A percentile compares a stretch with the other conserved stretches of the same genome.
Conservation (phyloP, 495 filamentous ascomycete genomes). For the Penicillium cataractarum region DNA sequence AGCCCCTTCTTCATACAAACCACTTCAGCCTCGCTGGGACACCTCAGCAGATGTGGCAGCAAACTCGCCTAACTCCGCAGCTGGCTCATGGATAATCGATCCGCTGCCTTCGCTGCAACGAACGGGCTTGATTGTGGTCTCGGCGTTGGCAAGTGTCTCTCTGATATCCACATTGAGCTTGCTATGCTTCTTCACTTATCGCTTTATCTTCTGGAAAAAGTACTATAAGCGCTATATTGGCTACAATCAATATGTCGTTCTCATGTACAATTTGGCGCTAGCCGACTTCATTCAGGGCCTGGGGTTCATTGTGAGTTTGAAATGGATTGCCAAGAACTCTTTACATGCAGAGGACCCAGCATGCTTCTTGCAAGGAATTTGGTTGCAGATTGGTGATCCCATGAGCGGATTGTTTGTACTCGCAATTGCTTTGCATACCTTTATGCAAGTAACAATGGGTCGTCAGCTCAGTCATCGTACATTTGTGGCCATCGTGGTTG, state of each 20-base stretch:
- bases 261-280: slow-evolving; percentile 71
- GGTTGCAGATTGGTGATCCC: slow-evolving; percentile 66
- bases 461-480: slow-evolving; percentile 52
- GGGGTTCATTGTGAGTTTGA: slow-evolving; percentile 62
- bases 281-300: slow-evolving; percentile 68
- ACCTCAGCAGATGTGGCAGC: slow-evolving; percentile 12
- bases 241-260: slow-evolving; percentile 68
- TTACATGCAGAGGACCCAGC: slow-evolving; percentile 54
- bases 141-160: slow-evolving; percentile 55
- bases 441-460: slow-evolving; percentile 56
- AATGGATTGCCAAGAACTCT: slow-evolving; percentile 54
- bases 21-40: slow-evolving; percentile 14
- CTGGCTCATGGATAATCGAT: slow-evolving; percentile 27
- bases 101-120: slow-evolving; percentile 49
- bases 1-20: neutral
- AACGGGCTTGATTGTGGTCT: slow-evolving; percentile 52
- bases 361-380: slow-evolving; percentile 69
- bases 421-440: slow-evolving; percentile 65
- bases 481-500: slow-evolving; percentile 49
- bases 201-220: slow-evolving; percentile 53
- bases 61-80: slow-evolving; percentile 21
- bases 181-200: slow-evolving; percentile 53
- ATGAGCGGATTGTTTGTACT: slow-evolving; percentile 66
- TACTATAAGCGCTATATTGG: slow-evolving; percentile 38
- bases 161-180: slow-evolving; percentile 53